Base-by-base conservation (phyloP, 2,329 filamentous ascomycete genomes). In the Parafenestella ontariensis region DNA sequence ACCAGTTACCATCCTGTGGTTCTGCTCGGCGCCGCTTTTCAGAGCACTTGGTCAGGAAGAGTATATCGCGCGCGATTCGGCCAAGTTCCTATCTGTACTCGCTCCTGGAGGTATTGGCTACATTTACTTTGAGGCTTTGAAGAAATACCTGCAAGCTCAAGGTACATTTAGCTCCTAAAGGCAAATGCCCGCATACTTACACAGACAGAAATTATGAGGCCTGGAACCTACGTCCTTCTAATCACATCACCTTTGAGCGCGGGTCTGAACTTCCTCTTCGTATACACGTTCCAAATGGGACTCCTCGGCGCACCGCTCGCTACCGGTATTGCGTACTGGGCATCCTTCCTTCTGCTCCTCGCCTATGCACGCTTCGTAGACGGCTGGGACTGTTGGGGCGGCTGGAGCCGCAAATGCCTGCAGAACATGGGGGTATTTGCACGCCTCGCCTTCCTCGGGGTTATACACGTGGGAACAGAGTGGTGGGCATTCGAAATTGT, bases 401-500 rank as follows among this genome's bases (percentile, higher is more conserved):
- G 92, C 0, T 87, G 87, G 73, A 85, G 85, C 6, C 80, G 82
- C 3, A 83, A 82, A 43, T 89, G 88, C 1, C 70, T 90, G n/a
- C 79, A 83, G 1, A 89, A 93, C 65, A 80, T 90, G 15, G 77
- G 83, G 15, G 86, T 87, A 0, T 96, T 96, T 71, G 82, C 89
- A 1, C 85, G 87, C 9, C 85, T 96, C 3, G 90, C 92, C 0
- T 75, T 89, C 13, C 79, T 96, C 0, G 92, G 92, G 0, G 82
- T 96, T 37, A 77, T 96, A 3, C 92, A 96, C 60, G 90, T 96
- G 5, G 92, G 91, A 3, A 95, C 91, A 0, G 92, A 96, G 76
- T 96, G 91, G 92, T 96, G 92, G 92, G 92, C 92, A 0, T 96
- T 96, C 65, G 92, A 96, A 76, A 94, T 96, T 61, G 91, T 96